Conservation (phyloP, 805 yeast species). For the Yamadazyma kitorensis region DNA sequence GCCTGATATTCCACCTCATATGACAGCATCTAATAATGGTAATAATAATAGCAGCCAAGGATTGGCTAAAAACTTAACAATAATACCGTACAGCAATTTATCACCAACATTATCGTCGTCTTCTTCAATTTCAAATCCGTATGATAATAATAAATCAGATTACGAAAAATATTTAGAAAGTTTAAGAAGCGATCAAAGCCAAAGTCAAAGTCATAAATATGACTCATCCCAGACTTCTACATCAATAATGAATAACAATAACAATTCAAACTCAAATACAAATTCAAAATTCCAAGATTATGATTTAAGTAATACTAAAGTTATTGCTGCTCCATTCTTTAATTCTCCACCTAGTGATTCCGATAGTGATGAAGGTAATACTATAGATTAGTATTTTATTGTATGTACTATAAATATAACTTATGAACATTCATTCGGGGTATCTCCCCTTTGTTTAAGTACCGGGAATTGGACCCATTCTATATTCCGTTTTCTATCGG, state of each 20-base stretch:
- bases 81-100: constrained; percentile 4
- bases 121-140: not conserved
- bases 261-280: constrained; percentile 7
- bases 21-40: too few relatives aligned
- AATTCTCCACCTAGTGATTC: constrained; percentile 37
- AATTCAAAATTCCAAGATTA: too few relatives aligned
- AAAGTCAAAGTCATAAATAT: constrained; percentile 2
- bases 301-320: too few relatives aligned
- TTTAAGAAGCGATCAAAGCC: constrained; percentile 11
- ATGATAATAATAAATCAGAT: constrained; percentile 9
- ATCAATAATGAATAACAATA: constrained; percentile 10
- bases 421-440: too few relatives aligned
- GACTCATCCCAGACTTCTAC: constrained; percentile 18
- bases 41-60: constrained; percentile 1
- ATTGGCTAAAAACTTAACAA: constrained; percentile 3
- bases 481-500: too few relatives aligned
- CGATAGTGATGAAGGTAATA: constrained; percentile 24
- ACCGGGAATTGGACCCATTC: too few relatives aligned
- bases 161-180: constrained; percentile 20
- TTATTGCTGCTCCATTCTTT: constrained; percentile 38
- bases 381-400: too few relatives aligned
- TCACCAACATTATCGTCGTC: constrained; percentile 1
- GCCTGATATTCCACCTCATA: not conserved
- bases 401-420: too few relatives aligned
- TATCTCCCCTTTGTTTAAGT: too few relatives aligned